Base-by-base conservation (phyloP, 257 asterid species). In the Jacaranda copaia region DNA sequence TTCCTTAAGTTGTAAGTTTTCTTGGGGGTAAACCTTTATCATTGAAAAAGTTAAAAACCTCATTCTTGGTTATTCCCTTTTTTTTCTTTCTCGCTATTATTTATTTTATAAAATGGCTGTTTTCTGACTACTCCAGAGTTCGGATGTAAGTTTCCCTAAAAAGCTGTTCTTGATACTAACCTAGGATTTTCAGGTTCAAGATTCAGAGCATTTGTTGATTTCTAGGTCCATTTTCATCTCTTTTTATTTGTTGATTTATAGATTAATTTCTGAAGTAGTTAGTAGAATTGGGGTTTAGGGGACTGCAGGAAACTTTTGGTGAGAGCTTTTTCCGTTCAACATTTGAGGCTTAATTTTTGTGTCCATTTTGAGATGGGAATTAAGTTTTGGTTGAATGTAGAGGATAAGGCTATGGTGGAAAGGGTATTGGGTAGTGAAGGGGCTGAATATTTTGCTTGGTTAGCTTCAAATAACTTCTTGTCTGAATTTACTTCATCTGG, bases 361-460 rank as follows among this genome's bases (percentile, higher is more conserved):
- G 77, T 64, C 73, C 60, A 25, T 72, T 76, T 55, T 66, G 65
- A 65, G 61, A 94, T 93, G 97, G 93, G 89, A 65, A 88, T 81
- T 72, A 90, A 82, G 57, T 81, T 89, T 65, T 88, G 94, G 93
- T 68, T 85, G 74, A 83, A 81, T 62, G 94, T 83, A 65, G 91
- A 84, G 78, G 98, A 90, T 1, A 90, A 87, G 73, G 82, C 80
- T 74, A 62, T 79, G 46, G 85, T 88, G 68, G 97, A 93, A 59
- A 85, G 88, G 79, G 92, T 93, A 8, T 80, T 95, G 39, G 98
- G 98, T 57, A 75, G 77, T 18, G 96, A 93, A 75, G 97, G 97
- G 4, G 79, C 91, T 18, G 97, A 93, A 39, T 96, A 86, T 81
- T 87, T 91, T 58, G 68, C 83, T 5, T 91, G 97, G 97, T 86